Base-by-base conservation (phyloP, 805 yeast genomes). In the Lachancea dasiensis region DNA sequence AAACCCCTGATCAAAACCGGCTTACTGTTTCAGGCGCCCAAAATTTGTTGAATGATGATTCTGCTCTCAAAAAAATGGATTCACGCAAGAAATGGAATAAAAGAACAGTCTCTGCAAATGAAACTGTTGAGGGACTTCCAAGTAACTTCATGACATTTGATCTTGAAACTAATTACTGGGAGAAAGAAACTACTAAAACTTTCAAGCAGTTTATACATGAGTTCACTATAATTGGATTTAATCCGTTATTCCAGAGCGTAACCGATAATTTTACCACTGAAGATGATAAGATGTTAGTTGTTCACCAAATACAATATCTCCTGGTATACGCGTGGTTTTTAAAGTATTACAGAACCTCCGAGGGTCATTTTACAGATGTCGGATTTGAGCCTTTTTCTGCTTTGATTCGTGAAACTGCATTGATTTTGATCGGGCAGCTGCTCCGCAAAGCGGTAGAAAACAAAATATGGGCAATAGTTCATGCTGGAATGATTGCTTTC, bases 191-290 rank as follows among this genome's bases (percentile, higher is more conserved):
- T 3, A 46, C 61, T 6, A 45, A 48, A 0, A 40, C 54, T 0
- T 54, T 80, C 20, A 56, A 60, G 5, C 41, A 47, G 3, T 81
- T 82, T 51, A 70, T 76, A 14, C 54, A 68, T 11, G 74, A 76
- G 40, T 81, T 87, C 47, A 60, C 77, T 4, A 87, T 85, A 40
- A 81, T 86, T 22, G 77, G 87, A 11, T 86, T 84, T 60, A 84
- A 85, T 49, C 76, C 77, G 13, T 58, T 87, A 19, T 64, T 85
- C 34, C 65, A 59, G 32, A 65, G 74, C 20, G 62, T 81, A 9
- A 69, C 83, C 7, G 65, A 62, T 50, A 60, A 65, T 42, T 56
- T 72, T 31, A 64, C 73, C 14, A 59, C 68, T 7, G 72, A 68
- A 26, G 55, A 57, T 18, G 63, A 58, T 14, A 58, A 59, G 35